Percentiles rank a stretch among this genome's conserved stretches.
Conservation (phyloP, 2,329 filamentous ascomycete genomes). For the Colletotrichum sp. region DNA sequence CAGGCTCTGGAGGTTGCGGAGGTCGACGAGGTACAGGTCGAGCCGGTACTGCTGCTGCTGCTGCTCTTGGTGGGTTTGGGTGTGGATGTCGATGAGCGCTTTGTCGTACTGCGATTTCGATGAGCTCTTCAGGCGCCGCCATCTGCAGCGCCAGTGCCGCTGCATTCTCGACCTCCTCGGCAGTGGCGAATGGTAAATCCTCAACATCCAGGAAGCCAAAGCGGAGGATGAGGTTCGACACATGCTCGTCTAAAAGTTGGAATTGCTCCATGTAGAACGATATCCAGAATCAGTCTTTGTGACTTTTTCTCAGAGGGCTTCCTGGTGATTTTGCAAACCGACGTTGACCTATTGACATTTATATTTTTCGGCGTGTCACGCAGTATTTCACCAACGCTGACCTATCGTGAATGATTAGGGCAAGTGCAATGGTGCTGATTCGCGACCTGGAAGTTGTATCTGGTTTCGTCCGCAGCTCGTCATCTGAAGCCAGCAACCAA, state of each 20-base stretch:
- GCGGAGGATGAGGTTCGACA: slow-evolving; percentile 8
- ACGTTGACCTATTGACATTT: neutral
- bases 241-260: slow-evolving; percentile 7
- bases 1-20: neutral
- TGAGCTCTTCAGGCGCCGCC: neutral
- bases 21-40: neutral
- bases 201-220: slow-evolving; percentile 8
- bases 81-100: neutral
- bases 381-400: neutral
- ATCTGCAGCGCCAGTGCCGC: slow-evolving; percentile 1
- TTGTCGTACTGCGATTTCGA: slow-evolving; percentile 5
- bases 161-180: slow-evolving; percentile 3
- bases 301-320: neutral
- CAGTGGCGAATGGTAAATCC: neutral
- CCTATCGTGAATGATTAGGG: neutral
- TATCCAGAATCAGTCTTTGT: neutral
- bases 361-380: neutral
- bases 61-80: neutral
- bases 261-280: slow-evolving; percentile 14
- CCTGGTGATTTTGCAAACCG: neutral
- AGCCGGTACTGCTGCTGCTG: neutral
- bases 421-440: neutral
- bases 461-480: neutral
- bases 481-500: neutral
- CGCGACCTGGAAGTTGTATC: neutral